Evolutionary conservation across 768 basidiomycete species (phyloP).

Genomic region (Russula compacta): DNA sequence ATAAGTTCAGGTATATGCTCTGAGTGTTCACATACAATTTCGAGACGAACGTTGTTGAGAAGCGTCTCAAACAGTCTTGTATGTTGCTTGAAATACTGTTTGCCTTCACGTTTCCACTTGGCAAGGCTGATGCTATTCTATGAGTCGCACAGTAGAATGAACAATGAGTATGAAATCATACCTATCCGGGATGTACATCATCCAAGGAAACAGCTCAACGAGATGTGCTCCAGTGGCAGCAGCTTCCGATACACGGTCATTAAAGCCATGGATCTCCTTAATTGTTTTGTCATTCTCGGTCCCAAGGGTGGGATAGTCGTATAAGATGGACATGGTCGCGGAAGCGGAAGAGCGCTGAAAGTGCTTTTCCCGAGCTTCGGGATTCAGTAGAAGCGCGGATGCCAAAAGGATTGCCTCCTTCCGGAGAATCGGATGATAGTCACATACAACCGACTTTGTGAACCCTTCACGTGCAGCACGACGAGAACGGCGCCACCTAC

Average conservation of each 20-base stretch:
- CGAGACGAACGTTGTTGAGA: constrained; percentile 9
- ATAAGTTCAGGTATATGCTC: neutral
- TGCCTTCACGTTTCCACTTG: constrained; percentile 23
- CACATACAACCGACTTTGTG: constrained; percentile 17
- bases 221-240: neutral
- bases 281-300: neutral
- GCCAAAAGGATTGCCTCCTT: constrained; percentile 26
- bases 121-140: constrained; percentile 4
- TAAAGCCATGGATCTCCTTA: neutral
- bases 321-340: constrained; percentile 22
- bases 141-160: neutral
- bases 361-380: constrained; percentile 24
- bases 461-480: constrained; percentile 28
- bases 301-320: constrained; percentile 16
- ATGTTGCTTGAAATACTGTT: neutral
- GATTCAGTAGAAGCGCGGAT: constrained; percentile 22
- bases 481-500: constrained; percentile 29
- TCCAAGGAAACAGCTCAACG: constrained; percentile 8
- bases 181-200: constrained; percentile 9
- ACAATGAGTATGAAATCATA: neutral
- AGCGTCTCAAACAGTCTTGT: constrained; percentile 15
- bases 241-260: neutral
- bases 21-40: constrained; percentile 5
- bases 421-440: constrained; percentile 23
- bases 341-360: constrained; percentile 24